Conservation (phyloP, 352 stramenopile genomes). For the Globisporangium camurandrum region DNA sequence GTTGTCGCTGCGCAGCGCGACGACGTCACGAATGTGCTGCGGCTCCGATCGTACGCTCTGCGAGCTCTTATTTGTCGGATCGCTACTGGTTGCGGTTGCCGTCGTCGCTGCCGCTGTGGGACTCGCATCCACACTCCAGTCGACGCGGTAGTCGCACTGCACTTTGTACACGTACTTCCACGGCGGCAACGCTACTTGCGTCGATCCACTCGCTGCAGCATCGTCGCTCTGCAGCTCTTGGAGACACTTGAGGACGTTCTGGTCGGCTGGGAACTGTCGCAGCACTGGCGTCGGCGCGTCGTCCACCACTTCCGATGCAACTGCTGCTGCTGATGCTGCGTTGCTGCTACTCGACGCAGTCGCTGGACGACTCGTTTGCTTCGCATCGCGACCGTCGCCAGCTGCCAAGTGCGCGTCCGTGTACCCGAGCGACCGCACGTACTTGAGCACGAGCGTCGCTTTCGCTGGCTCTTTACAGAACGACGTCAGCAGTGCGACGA, state of each 20-base stretch:
- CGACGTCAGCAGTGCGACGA: slow-evolving; percentile 30
- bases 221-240: slow-evolving; percentile 32
- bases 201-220: not conserved
- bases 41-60: not conserved
- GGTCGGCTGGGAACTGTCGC: slow-evolving; percentile 45
- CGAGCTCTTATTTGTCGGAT: slow-evolving; percentile 7
- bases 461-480: slow-evolving; percentile 40
- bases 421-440: slow-evolving; percentile 36
- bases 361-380: not conserved
- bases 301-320: not conserved
- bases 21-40: slow-evolving; percentile 1
- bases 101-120: not conserved
- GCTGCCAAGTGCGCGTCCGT: slow-evolving; percentile 17
- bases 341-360: slow-evolving; percentile 2
- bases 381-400: not conserved
- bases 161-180: slow-evolving; percentile 76
- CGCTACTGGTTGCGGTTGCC: not conserved
- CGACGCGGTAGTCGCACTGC: slow-evolving; percentile 58
- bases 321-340: slow-evolving; percentile 1
- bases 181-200: slow-evolving; percentile 22
- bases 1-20: not conserved
- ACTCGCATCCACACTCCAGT: slow-evolving; percentile 27
- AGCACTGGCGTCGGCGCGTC: slow-evolving; percentile 11
- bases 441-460: slow-evolving; percentile 35
- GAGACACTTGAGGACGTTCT: slow-evolving; percentile 76